Evolutionary conservation across 495 filamentous ascomycete genomes (phyloP), one percentile per base, ranked within the genome.

Genomic region (Rostrohypoxylon terebratum): DNA sequence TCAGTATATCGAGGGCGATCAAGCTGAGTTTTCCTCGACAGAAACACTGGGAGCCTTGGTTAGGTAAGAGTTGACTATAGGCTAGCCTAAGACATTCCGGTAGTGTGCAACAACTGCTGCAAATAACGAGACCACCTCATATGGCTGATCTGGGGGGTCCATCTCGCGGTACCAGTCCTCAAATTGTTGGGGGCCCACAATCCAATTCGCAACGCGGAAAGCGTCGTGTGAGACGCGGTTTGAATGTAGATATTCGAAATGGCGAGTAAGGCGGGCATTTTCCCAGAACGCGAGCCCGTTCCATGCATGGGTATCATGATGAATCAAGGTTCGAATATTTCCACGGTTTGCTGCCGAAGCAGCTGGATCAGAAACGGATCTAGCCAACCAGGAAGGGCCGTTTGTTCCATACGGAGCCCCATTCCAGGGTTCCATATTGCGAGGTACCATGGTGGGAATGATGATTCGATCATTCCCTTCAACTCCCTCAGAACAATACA

Each of bases 271-370:
- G 9, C 59, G 59, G 14, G 47, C 42, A 14, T 61, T 28, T 34
- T 61, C 59, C 59, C 59, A 61, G 14, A 61, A 61, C 0, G 42
- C 59, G 25, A 61, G 59, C 16, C 59, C 59, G 11, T 33, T 45
- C 59, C 59, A 61, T 16, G 34, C 21, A 8, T 48, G 59, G 7
- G 42, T 4, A 28, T 61, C 59, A 10, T 34, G 1, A 0, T 21
- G 4, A 25, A 61, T 48, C 6, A 61, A 11, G 3, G 14, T 0
- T 2, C 1, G 2, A 16, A 61, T 61, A 10, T 16, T 9, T 0
- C 20, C 2, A 11, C 11, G 4, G 2, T 47, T 13, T 1, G 4
- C 11, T 3, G 23, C 4, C 0, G 23, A 8, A 6, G 42, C 14
- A 13, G 14, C 1, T 1, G 59, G 25, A 20, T 60, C 40, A 6